A percentile compares a stretch with the other conserved stretches of the same genome.
Conservation (phyloP, 2,329 filamentous ascomycete species). For the Didymella glomerata region DNA sequence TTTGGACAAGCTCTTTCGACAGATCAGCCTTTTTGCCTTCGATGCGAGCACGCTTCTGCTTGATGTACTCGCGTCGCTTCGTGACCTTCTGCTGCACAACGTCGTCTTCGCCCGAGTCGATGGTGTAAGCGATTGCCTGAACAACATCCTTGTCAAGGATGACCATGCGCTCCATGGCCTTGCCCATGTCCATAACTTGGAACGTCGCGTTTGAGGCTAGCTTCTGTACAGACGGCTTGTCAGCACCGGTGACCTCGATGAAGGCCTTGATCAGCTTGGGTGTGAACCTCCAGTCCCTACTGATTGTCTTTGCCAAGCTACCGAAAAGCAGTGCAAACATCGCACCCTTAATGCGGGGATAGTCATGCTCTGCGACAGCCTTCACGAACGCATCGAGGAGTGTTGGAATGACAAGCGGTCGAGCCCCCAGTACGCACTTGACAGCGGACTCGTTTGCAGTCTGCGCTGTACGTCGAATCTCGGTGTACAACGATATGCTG, state of each 20-base stretch:
- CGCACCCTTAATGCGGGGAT: conserved; percentile 91
- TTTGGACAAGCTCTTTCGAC: conserved; percentile 80
- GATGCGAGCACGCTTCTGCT: conserved; percentile 76
- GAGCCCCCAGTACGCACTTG: conserved; percentile 87
- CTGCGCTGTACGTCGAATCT: conserved; percentile 94
- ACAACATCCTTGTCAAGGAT: conserved; percentile 77
- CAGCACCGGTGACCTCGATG: conserved; percentile 86
- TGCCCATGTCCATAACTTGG: conserved; percentile 89
- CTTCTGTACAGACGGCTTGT: conserved; percentile 93
- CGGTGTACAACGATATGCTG: conserved; percentile 89
- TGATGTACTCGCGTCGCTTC: conserved; percentile 75
- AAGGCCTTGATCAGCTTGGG: conserved; percentile 89
- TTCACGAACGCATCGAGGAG: conserved; percentile 80
- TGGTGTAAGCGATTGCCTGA: conserved; percentile 64
- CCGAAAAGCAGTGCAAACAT: conserved; percentile 92
- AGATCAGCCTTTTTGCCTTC: conserved; percentile 84
- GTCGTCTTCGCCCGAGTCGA: conserved; percentile 52
- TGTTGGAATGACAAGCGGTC: conserved; percentile 88
- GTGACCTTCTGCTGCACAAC: conserved; percentile 69
- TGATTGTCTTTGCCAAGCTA: conserved; percentile 84
- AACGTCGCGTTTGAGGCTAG: conserved; percentile 83
- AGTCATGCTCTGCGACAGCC: conserved; percentile 80
- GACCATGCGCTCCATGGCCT: conserved; percentile 84
- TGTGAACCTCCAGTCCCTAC: conserved; percentile 93
- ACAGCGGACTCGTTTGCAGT: conserved; percentile 91